Base-by-base conservation (phyloP, 2,329 filamentous ascomycete genomes). In the Cladosporium halotolerans region DNA sequence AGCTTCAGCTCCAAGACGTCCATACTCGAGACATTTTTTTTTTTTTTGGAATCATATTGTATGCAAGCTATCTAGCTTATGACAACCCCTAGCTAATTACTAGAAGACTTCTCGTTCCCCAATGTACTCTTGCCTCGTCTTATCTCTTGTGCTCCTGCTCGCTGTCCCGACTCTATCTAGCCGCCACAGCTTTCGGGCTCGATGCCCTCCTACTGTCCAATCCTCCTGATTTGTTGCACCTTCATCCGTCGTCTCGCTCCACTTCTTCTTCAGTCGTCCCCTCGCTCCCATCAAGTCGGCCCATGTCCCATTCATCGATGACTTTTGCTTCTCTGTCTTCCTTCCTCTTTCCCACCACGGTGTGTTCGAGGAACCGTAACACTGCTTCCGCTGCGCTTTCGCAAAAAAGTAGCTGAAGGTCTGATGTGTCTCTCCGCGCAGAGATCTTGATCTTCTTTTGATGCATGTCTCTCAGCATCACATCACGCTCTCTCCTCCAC, bases 1-100 rank as follows among this genome's bases (percentile, higher is more conserved):
- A 16, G 16, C 16, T 2, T 16, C 16, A 16, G 16, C 16, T 16
- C 16, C 16, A 16, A 16, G 16, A 1, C 16, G 16, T 16, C 16
- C 16, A 16, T 16, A 16, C 16, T 16, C 16, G n/a, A n/a, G n/a
- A n/a, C n/a, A n/a, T 42, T 9, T 9, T 34, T 33, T 45, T 34
- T 45, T 45, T 45, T 45, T 33, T 33, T 33, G 11, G 8, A 34
- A 45, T 46, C 44, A 46, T 46, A 46, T 31, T 36, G 44, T 31
- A 46, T 46, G 31, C 44, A 46, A 46, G 44, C 44, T 46, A 34
- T 33, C 9, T 46, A 46, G 44, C 44, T 46, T 46, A 36, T 16
- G 38, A 40, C 10, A 40, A 40, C 14, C 38, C 38, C 38, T 46
- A 18, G 44, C 44, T 34, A 34, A 13, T 28, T 43, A 40, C 38